Evolutionary conservation across 495 filamentous ascomycete species (phyloP), one percentile per base, ranked within the genome.

Genomic region (Penicillium subrubescens): DNA sequence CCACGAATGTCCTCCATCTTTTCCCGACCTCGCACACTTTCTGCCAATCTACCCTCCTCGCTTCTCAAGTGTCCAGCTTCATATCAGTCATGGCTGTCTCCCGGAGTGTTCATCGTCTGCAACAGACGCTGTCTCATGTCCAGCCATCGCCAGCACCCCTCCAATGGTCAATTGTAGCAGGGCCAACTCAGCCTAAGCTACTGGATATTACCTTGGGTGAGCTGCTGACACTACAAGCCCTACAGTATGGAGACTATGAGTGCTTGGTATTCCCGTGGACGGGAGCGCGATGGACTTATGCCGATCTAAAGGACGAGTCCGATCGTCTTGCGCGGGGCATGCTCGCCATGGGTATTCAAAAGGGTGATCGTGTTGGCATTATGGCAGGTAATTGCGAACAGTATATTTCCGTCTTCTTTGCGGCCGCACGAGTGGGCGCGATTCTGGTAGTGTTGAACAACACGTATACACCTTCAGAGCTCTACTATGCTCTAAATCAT

Each of bases 311-410:
- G 61, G 81, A 86, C 55, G 83, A 88, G 70, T 82, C 82, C 54
- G 82, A 87, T 29, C 77, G 83, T 39, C 65, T 90, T 46, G 87
- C 88, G 21, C 81, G 80, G 59, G 85, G 85, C 6, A 70, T 90
- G 67, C 68, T 89, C 19, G 81, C 81, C 15, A 79, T 85, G 68
- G 87, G 88, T 0, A 84, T 90, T 17, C 77, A 83, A 27, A 83
- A 84, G 35, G 87, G 88, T 14, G 88, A 90, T 69, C 82, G 88
- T 3, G 78, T 91, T 21, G 89, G 86, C 35, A 84, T 91, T 53
- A 89, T 90, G 86, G 86, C 87, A 2, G 88, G 88, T 4, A 90
- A 91, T 70, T 90, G 87, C 70, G 87, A 89, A 67, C 85, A 88
- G 72, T 91, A 89, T 67, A 86, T 87, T 35, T 81, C 86, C 0